phyloP scores from a whole-genome alignment of 441 rosid species.

The Flueggea neowawraea region DNA sequence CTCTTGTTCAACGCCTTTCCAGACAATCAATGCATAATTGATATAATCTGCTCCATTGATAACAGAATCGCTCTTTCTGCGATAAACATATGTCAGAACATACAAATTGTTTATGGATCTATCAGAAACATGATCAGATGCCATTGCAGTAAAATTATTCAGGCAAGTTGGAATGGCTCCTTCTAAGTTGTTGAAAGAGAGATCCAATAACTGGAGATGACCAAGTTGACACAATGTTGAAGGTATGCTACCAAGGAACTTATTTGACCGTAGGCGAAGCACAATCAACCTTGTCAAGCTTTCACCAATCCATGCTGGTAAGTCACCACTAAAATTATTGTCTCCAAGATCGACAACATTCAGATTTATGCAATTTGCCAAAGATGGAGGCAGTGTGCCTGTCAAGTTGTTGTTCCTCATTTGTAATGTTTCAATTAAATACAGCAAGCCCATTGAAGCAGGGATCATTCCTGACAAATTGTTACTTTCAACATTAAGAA shows the following conservation, averaged over 20 bases:
- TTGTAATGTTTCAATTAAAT: not conserved
- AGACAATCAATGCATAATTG: not conserved
- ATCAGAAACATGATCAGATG: not conserved
- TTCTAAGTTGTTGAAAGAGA: conserved; percentile 5
- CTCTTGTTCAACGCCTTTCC: conserved; percentile 3
- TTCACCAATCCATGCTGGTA: conserved; percentile 17
- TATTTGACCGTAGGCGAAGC: conserved; percentile 16
- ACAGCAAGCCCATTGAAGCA: not conserved
- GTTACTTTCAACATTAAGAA: not conserved
- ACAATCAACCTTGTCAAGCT: conserved; percentile 4
- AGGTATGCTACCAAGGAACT: conserved; percentile 6
- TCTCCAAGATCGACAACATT: conserved; percentile 12
- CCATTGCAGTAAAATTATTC: conserved; percentile 10
- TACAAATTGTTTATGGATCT: not conserved
- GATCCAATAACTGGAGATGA: conserved; percentile 5
- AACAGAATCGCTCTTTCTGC: not conserved
- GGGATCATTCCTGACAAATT: conserved; percentile 9
- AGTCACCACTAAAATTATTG: conserved; percentile 4
- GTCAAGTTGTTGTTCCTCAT: not conserved
- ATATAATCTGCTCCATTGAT: not conserved
- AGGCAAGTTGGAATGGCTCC: conserved; percentile 8
- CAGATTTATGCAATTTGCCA: not conserved
- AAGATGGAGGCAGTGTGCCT: not conserved
- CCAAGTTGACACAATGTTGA: not conserved
- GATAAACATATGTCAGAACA: too few relatives aligned